Conservation (phyloP, 495 filamentous ascomycete genomes). For the Clohesyomyces aquaticus region DNA sequence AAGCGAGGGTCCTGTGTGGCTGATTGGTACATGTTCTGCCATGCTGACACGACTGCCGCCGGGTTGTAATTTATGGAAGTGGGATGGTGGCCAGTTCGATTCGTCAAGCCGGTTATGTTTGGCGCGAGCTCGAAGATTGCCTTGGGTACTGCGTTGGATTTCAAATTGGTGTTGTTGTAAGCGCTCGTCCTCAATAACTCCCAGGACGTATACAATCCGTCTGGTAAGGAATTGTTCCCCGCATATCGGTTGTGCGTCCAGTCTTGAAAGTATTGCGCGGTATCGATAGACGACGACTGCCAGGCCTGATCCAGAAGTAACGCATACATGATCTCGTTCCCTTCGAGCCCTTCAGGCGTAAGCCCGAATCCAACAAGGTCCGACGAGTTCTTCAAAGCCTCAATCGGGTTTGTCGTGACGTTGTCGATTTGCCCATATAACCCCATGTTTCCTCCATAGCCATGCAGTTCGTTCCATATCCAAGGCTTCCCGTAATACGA, state of each 20-base stretch:
- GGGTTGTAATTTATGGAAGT: constrained; percentile 55
- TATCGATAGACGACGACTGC: constrained; percentile 52
- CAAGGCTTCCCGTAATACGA: constrained; percentile 59
- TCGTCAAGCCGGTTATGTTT: constrained; percentile 48
- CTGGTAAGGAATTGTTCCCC: constrained; percentile 45
- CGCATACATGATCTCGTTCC: constrained; percentile 61
- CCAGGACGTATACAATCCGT: constrained; percentile 53
- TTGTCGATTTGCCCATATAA: constrained; percentile 58
- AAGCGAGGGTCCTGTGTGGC: constrained; percentile 45
- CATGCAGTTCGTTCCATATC: constrained; percentile 50
- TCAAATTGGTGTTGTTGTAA: constrained; percentile 59
- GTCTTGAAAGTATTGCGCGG: constrained; percentile 52
- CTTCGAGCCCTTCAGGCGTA: constrained; percentile 58
- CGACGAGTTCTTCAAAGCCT: constrained; percentile 49
- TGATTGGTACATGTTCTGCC: constrained; percentile 51
- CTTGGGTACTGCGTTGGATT: constrained; percentile 51
- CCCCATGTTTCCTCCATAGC: constrained; percentile 57
- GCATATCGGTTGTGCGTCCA: constrained; percentile 55
- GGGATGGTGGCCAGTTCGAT: constrained; percentile 49
- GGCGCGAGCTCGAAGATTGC: constrained; percentile 54
- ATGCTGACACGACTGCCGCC: constrained; percentile 48
- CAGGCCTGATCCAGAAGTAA: constrained; percentile 58
- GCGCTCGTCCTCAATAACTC: constrained; percentile 54
- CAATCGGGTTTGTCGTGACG: constrained; percentile 53
- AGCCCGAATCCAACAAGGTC: constrained; percentile 55